phyloP scores from a whole-genome alignment of 2,329 filamentous ascomycete species.

The Microcyclosporella mali region DNA sequence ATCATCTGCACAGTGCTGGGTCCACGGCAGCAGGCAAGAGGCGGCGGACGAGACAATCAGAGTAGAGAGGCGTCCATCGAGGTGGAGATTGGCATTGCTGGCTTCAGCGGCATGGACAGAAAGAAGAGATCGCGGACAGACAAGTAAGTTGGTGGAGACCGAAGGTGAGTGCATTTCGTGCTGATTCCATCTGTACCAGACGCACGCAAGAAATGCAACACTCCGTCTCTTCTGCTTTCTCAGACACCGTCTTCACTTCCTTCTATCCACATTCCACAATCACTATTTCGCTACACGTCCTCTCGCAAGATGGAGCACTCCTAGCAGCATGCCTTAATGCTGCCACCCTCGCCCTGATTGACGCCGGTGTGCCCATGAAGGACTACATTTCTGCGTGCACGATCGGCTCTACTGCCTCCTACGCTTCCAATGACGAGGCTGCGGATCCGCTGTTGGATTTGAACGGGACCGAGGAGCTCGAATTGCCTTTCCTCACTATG shows the following conservation, averaged over 20 bases:
- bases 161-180: neutral
- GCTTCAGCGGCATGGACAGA: constrained; percentile 81
- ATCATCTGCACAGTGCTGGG: constrained; percentile 89
- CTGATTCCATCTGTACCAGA: constrained; percentile 40
- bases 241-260: constrained; percentile 72
- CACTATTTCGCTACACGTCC: constrained; percentile 73
- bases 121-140: constrained; percentile 69
- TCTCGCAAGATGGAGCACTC: constrained; percentile 83
- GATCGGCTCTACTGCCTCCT: constrained; percentile 68
- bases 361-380: constrained; percentile 91
- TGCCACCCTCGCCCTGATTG: constrained; percentile 81
- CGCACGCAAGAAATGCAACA: constrained; percentile 74
- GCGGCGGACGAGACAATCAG: constrained; percentile 41
- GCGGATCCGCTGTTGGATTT: constrained; percentile 76
- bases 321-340: constrained; percentile 89
- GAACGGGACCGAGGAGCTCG: constrained; percentile 74
- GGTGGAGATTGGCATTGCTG: constrained; percentile 78
- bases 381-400: constrained; percentile 88
- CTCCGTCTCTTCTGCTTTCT: constrained; percentile 70
- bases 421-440: constrained; percentile 57
- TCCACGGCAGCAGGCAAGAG: constrained; percentile 62
- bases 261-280: constrained; percentile 86
- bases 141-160: constrained; percentile 54
- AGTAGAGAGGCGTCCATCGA: constrained; percentile 60
- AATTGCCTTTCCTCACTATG: constrained; percentile 82